Conservation (phyloP, 2,329 filamentous ascomycete genomes). For the Fusarium poae region DNA sequence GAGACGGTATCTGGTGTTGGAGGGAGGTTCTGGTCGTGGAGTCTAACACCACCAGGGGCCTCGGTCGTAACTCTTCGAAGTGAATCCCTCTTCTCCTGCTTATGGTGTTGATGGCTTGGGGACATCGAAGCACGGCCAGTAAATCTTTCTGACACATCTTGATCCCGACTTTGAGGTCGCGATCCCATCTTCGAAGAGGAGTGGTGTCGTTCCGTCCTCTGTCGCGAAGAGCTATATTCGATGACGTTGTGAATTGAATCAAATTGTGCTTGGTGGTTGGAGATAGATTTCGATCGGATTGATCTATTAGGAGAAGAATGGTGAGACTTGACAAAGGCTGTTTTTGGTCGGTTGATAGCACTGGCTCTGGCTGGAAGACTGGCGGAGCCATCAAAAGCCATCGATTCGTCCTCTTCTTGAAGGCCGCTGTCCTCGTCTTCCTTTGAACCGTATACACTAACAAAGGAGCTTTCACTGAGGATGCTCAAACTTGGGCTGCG, state of each 20-base stretch:
- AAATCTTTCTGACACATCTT: conserved; percentile 35
- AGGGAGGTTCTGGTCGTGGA: conserved; percentile 62
- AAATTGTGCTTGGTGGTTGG: conserved; percentile 54
- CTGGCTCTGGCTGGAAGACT: conserved; percentile 33
- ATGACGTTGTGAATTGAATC: conserved; percentile 63
- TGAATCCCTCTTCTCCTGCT: conserved; percentile 63
- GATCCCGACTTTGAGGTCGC: conserved; percentile 50
- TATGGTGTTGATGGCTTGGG: conserved; percentile 49
- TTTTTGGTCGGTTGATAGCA: conserved; percentile 41
- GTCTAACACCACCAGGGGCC: conserved; percentile 56
- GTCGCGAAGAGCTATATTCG: conserved; percentile 62
- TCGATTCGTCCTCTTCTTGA: conserved; percentile 50
- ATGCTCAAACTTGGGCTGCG: conserved; percentile 72
- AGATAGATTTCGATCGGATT: conserved; percentile 51
- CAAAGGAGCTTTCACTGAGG: conserved; percentile 75
- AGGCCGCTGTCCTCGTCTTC: conserved; percentile 44
- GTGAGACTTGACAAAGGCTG: conserved; percentile 36
- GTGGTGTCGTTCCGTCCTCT: conserved; percentile 60
- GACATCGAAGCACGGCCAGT: conserved; percentile 30
- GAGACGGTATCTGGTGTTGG: conserved; percentile 72
- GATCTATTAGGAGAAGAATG: conserved; percentile 25
- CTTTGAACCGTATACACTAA: conserved; percentile 72
- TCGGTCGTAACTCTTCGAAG: conserved; percentile 65
- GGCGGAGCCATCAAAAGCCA: conserved; percentile 49
- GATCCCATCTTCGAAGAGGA: conserved; percentile 50